A percentile compares a stretch with the other conserved stretches of the same genome.
These are phyloP conservation scores for Pyrenochaeta sp. DNA, from an alignment of 2,329 filamentous ascomycete genomes.

Conservation along the genomic window DNA sequence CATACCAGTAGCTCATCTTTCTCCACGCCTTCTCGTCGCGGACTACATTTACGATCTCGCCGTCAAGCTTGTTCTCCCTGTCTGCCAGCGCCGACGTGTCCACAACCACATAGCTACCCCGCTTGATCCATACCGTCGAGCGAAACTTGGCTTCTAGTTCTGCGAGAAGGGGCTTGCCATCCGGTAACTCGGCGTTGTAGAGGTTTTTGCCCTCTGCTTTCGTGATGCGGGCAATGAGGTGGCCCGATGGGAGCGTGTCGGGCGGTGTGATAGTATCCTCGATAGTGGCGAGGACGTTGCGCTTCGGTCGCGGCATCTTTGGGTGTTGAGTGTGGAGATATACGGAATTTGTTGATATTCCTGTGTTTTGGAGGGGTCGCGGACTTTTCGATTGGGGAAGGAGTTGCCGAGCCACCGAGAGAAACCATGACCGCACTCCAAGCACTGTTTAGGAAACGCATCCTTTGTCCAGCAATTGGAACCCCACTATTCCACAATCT, in stretches of 20 bases:
- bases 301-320: conserved; percentile 76
- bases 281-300: conserved; percentile 78
- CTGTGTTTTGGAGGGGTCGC: conserved; percentile 14
- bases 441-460: conserved; percentile 15
- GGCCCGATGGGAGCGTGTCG: conserved; percentile 58
- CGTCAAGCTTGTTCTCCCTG: conserved; percentile 78
- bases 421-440: conserved; percentile 20
- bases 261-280: conserved; percentile 74
- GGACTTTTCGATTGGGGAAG: background rate
- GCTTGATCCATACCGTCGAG: conserved; percentile 92
- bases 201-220: conserved; percentile 89
- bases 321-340: conserved; percentile 1
- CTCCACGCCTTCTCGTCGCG: conserved; percentile 91
- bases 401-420: conserved; percentile 10
- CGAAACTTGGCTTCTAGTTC: conserved; percentile 88
- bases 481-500: background rate
- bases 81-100: conserved; percentile 73
- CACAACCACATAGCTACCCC: conserved; percentile 85
- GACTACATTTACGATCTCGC: conserved; percentile 93
- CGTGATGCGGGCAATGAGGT: conserved; percentile 77
- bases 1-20: conserved; percentile 82
- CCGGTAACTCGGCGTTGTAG: conserved; percentile 78
- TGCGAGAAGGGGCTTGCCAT: conserved; percentile 70
- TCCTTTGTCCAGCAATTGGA: background rate
- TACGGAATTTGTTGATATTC: background rate